Conservation (phyloP, 176 grass and related monocot genomes). For the Triticum dicoccoides region DNA sequence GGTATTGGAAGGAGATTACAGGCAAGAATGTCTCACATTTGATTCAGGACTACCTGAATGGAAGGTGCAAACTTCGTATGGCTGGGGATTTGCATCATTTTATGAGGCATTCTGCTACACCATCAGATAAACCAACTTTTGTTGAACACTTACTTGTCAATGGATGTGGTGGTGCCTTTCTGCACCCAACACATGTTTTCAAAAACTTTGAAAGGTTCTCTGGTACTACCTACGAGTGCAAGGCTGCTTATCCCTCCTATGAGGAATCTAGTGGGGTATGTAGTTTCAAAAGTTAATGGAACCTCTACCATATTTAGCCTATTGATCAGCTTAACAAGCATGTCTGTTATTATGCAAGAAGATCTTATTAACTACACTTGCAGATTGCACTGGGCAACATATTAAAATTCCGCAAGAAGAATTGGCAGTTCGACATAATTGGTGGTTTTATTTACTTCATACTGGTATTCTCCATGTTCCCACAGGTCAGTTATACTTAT, state of each 20-base stretch:
- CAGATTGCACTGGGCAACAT: conserved; percentile 95
- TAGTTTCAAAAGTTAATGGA: not conserved
- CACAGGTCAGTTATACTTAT: conserved; percentile 55
- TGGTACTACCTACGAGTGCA: conserved; percentile 76
- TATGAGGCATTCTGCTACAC: conserved; percentile 78
- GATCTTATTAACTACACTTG: conserved; percentile 32
- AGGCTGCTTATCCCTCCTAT: conserved; percentile 81
- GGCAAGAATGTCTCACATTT: conserved; percentile 86
- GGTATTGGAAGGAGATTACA: conserved; percentile 89
- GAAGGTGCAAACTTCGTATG: conserved; percentile 90
- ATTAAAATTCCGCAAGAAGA: conserved; percentile 94
- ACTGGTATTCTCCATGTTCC: conserved; percentile 93
- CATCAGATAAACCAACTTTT: conserved; percentile 55
- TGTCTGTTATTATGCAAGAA: conserved; percentile 18
- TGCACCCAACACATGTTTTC: conserved; percentile 98
- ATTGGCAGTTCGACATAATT: conserved; percentile 97
- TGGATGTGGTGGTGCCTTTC: conserved; percentile 95
- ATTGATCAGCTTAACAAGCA: not conserved
- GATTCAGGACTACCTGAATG: conserved; percentile 78
- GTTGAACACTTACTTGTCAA: conserved; percentile 88
- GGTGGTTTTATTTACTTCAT: conserved; percentile 98
- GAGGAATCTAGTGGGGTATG: conserved; percentile 85
- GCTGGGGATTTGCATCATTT: conserved; percentile 97
- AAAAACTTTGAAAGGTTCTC: conserved; percentile 67
- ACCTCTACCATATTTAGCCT: conserved; percentile 18